These are phyloP conservation scores for Amoeboaphelidium protococcarum DNA, from an alignment of 371 early-diverging fungal species.

Conservation along the genomic window DNA sequence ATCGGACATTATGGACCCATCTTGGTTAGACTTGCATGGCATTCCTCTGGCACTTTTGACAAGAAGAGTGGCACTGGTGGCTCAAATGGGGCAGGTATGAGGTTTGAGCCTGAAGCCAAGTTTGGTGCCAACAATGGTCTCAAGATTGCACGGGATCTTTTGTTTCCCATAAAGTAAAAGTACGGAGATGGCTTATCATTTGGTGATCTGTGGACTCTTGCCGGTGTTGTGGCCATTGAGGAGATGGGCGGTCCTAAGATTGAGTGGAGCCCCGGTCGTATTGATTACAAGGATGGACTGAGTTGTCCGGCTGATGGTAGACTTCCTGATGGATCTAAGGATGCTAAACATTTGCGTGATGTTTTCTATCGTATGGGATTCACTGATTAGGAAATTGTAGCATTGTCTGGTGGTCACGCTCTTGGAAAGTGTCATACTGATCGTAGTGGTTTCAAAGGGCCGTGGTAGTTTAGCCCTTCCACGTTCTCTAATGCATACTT, in stretches of 20 bases:
- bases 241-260: slow-evolving; percentile 14
- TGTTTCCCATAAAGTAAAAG: slow-evolving; percentile 57
- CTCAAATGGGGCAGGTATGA: slow-evolving; percentile 71
- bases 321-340: background rate
- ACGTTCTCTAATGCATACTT: slow-evolving; percentile 4
- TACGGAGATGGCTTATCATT: slow-evolving; percentile 48
- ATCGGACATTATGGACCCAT: background rate
- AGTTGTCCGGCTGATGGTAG: background rate
- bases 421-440: slow-evolving; percentile 4
- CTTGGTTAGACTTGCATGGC: slow-evolving; percentile 47
- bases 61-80: slow-evolving; percentile 53
- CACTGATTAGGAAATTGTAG: slow-evolving; percentile 4
- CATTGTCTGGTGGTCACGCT: slow-evolving; percentile 4
- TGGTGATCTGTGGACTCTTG: slow-evolving; percentile 79
- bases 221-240: slow-evolving; percentile 66
- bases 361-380: slow-evolving; percentile 11
- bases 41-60: slow-evolving; percentile 75
- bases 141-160: slow-evolving; percentile 34
- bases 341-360: slow-evolving; percentile 25
- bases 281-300: slow-evolving; percentile 1
- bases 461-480: slow-evolving; percentile 2
- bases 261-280: slow-evolving; percentile 1
- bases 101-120: slow-evolving; percentile 4
- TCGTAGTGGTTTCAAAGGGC: slow-evolving; percentile 2
- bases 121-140: slow-evolving; percentile 64